Conservation (phyloP, 306 rosid genomes). For the Casuarina equisetifolia region DNA sequence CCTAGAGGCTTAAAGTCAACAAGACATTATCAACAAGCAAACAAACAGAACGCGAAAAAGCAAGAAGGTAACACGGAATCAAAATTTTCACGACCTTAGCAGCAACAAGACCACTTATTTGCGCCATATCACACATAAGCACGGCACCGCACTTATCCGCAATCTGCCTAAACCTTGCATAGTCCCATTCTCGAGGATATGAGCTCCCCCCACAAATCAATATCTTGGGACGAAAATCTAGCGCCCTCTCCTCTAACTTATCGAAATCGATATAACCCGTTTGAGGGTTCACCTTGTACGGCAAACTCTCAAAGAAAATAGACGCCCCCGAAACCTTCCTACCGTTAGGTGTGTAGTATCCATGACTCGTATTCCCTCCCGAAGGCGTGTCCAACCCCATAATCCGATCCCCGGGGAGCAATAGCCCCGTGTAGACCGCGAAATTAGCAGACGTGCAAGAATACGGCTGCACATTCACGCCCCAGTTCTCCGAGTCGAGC, state of each 20-base stretch:
- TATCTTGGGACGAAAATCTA: constrained; percentile 96
- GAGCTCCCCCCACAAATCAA: constrained; percentile 96
- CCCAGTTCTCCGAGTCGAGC: constrained; percentile 71
- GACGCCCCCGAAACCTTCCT: constrained; percentile 86
- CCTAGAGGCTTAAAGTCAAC: neutral
- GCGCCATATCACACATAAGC: constrained; percentile 93
- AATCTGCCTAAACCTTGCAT: constrained; percentile 80
- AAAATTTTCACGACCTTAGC: constrained; percentile 81
- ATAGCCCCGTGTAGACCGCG: constrained; percentile 80
- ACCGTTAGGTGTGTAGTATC: constrained; percentile 83
- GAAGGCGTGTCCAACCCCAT: constrained; percentile 98
- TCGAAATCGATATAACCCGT: constrained; percentile 83
- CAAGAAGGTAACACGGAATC: neutral
- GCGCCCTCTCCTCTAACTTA: constrained; percentile 89
- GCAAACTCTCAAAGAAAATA: constrained; percentile 85
- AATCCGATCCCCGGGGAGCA: constrained; percentile 79
- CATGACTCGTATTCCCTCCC: constrained; percentile 96
- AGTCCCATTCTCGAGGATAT: constrained; percentile 92
- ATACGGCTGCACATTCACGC: constrained; percentile 92
- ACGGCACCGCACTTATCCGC: constrained; percentile 92
- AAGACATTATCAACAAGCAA: neutral
- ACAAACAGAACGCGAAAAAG: neutral
- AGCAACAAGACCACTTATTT: constrained; percentile 83
- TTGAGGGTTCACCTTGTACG: constrained; percentile 83
- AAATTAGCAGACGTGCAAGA: constrained; percentile 95